phyloP scores from a whole-genome alignment of 1,284 basidiomycete genomes.

The Sanghuangporus weigelae region DNA sequence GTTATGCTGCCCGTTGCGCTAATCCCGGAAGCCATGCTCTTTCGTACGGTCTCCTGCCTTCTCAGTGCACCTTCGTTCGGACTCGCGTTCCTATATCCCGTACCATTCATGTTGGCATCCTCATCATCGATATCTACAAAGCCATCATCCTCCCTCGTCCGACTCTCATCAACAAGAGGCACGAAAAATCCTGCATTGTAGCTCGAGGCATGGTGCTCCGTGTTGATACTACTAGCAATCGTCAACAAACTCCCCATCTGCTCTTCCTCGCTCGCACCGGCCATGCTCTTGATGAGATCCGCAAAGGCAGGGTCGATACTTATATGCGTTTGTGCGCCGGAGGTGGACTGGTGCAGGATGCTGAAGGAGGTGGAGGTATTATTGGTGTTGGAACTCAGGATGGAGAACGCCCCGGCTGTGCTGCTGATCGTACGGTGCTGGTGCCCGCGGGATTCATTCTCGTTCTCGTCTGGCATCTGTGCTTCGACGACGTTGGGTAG shows the following conservation, averaged over 20 bases:
- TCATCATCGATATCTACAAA: constrained; percentile 7
- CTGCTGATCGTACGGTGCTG: neutral
- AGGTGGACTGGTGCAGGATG: neutral
- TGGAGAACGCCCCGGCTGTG: neutral
- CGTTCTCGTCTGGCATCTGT: neutral
- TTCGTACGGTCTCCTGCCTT: neutral
- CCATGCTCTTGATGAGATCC: constrained; percentile 14
- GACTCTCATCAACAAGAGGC: constrained; percentile 1
- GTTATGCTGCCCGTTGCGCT: neutral
- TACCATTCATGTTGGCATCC: neutral
- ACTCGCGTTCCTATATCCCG: too few species aligned
- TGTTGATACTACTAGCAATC: constrained; percentile 16
- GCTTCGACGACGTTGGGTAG: neutral
- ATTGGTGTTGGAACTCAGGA: neutral
- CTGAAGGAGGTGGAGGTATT: neutral
- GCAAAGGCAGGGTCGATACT: constrained; percentile 6
- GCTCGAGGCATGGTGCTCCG: constrained; percentile 2
- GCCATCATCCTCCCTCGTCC: neutral
- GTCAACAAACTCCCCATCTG: constrained; percentile 12
- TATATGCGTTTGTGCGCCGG: neutral
- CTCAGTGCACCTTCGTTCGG: neutral
- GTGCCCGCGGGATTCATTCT: neutral
- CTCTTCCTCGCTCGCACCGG: constrained; percentile 10
- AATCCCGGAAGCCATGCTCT: neutral
- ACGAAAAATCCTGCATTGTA: constrained; percentile 2